phyloP scores from a whole-genome alignment of 345 rosid genomes.

The Populus ilicifolia region DNA sequence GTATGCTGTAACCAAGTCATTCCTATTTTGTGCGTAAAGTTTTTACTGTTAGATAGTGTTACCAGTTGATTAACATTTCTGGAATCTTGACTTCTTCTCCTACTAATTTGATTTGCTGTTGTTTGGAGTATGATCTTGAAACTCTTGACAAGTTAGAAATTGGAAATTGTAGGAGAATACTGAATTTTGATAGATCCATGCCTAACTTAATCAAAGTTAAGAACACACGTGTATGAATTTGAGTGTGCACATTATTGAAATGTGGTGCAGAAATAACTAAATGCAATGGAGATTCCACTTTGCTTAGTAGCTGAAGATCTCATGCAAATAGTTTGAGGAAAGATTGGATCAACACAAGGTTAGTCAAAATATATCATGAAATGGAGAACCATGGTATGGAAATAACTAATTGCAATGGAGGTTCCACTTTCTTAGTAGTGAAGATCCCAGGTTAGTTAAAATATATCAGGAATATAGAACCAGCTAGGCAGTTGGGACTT shows the following conservation, averaged over 20 bases:
- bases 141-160: neutral
- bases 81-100: neutral
- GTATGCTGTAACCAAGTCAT: conserved; percentile 32
- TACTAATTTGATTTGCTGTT: neutral
- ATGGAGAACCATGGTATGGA: too few relatives aligned
- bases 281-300: neutral
- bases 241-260: neutral
- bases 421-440: too few relatives aligned
- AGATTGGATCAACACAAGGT: too few relatives aligned
- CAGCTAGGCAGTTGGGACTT: neutral
- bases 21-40: neutral
- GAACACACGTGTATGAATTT: neutral
- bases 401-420: too few relatives aligned
- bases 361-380: too few relatives aligned
- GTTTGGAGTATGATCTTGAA: neutral
- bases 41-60: neutral
- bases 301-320: neutral
- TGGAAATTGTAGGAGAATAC: neutral
- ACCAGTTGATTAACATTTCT: neutral
- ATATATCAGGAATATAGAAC: neutral
- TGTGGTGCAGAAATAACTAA: neutral
- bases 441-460: too few relatives aligned
- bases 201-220: neutral
- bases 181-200: neutral
- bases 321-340: neutral